phyloP scores from a whole-genome alignment of 352 stramenopile species.

The Globisporangium perplexum region DNA sequence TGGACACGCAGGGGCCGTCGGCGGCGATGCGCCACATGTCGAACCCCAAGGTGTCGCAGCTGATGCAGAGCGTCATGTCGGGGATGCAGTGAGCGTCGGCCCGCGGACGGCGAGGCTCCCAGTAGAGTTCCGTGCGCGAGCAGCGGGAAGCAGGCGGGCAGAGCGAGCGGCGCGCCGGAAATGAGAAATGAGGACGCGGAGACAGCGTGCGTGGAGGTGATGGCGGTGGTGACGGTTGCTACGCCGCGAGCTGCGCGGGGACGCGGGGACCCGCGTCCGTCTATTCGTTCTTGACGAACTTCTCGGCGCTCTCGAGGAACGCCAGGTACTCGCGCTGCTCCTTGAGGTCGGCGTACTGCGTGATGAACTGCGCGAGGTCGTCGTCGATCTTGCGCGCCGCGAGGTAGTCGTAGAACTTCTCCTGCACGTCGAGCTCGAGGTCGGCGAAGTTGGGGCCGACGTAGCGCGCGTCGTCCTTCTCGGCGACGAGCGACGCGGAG shows the following conservation, averaged over 20 bases:
- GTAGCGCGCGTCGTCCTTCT: slow-evolving; percentile 70
- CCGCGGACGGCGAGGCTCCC: neutral
- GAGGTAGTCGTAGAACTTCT: slow-evolving; percentile 77
- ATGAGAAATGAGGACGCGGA: too few relatives aligned
- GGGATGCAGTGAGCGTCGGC: slow-evolving; percentile 32
- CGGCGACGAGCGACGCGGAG: slow-evolving; percentile 40
- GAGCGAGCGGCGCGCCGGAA: too few relatives aligned
- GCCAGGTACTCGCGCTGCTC: slow-evolving; percentile 81
- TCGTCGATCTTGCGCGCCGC: slow-evolving; percentile 76
- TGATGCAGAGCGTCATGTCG: slow-evolving; percentile 70
- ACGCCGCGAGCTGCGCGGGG: neutral
- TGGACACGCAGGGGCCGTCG: slow-evolving; percentile 68
- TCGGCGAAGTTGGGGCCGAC: slow-evolving; percentile 78
- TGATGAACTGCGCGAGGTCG: slow-evolving; percentile 81
- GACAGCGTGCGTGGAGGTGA: neutral
- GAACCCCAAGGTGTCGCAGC: slow-evolving; percentile 79
- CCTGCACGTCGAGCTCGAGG: slow-evolving; percentile 81
- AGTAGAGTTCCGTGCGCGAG: neutral
- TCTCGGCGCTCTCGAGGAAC: slow-evolving; percentile 64
- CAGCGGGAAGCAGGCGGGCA: too few relatives aligned
- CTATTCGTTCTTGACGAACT: slow-evolving; percentile 65
- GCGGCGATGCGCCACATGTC: slow-evolving; percentile 85
- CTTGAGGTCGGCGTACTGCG: slow-evolving; percentile 79
- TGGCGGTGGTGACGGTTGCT: neutral
- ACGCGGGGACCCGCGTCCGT: too few relatives aligned